Percentiles rank a stretch among this genome's conserved stretches.
phyloP scores from a whole-genome alignment of 2,329 filamentous ascomycete species.

The Epicoccum sorghinum region DNA sequence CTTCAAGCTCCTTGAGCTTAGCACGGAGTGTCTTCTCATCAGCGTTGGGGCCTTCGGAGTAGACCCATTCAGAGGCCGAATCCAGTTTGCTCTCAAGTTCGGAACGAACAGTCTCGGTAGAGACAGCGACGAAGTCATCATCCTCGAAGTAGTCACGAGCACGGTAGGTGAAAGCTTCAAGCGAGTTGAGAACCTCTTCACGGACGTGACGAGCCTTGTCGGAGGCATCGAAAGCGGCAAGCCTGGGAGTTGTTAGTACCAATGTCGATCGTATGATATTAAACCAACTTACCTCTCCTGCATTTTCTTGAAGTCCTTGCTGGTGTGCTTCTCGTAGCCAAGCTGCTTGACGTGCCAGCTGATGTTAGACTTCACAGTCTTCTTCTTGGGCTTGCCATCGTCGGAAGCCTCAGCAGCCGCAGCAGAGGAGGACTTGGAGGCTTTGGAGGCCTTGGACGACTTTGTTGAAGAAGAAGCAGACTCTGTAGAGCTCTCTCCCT shows the following conservation, averaged over 20 bases:
- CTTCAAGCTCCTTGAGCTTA: slow-evolving; percentile 77
- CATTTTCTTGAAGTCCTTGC: slow-evolving; percentile 64
- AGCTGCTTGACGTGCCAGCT: slow-evolving; percentile 53
- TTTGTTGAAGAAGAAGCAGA: slow-evolving; percentile 53
- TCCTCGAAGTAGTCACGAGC: slow-evolving; percentile 82
- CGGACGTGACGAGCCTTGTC: slow-evolving; percentile 77
- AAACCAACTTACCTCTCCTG: slow-evolving; percentile 58
- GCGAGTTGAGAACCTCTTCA: slow-evolving; percentile 87
- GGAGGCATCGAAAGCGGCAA: slow-evolving; percentile 84
- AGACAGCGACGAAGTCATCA: slow-evolving; percentile 72
- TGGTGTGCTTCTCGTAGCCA: slow-evolving; percentile 62
- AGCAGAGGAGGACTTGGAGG: slow-evolving; percentile 53
- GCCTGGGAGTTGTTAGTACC: slow-evolving; percentile 53
- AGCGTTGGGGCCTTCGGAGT: slow-evolving; percentile 81
- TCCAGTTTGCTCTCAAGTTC: slow-evolving; percentile 71
- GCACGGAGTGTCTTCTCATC: slow-evolving; percentile 74
- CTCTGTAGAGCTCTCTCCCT: slow-evolving; percentile 49
- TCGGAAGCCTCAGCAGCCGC: slow-evolving; percentile 56
- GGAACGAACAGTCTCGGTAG: slow-evolving; percentile 71
- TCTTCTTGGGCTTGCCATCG: slow-evolving; percentile 55
- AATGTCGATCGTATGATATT: background rate
- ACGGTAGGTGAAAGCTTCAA: slow-evolving; percentile 94
- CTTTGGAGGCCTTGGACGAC: slow-evolving; percentile 46
- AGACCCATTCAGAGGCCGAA: slow-evolving; percentile 85
- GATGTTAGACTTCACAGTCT: slow-evolving; percentile 59